Evolutionary conservation across 768 basidiomycete genomes (phyloP), one percentile per base, ranked within the genome.

Genomic region (Tremella yokohamensis): DNA sequence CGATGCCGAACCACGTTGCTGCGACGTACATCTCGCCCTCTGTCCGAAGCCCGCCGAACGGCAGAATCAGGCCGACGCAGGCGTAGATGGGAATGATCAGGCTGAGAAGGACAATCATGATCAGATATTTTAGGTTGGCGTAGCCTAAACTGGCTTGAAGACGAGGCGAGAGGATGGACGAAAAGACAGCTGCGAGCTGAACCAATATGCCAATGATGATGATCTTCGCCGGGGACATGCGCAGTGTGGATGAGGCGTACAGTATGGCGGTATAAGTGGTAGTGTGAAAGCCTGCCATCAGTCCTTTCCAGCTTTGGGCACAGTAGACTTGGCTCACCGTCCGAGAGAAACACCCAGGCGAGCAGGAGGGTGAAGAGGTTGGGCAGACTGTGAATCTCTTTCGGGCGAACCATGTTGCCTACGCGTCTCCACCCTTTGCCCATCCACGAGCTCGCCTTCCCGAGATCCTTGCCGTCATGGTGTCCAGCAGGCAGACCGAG

Each of bases 271-370:
- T 90, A 0, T 89, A 89, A 0, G 90, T 91, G 47, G 96, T 87
- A 0, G 93, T 96, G 2, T 92, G 89, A 77, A 93, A 92, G 1
- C 87, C 89, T 90, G 26, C 8, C 47, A 50, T 40, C 38, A 44
- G 42, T 11, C 29, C 11, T 34, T 11, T 34, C 29, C 29, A 34
- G 4, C 6, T 34, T 34, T 34, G 7, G 51, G 19, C 11, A 3
- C 37, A 8, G 38, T n/a, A 38, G 49, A 49, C 15, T 8, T 2
- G 26, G 76, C 83, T 44, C 52, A 88, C 90, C 89, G 68, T 98
- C 93, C 0, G 88, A 90, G 20, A 98, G 83, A 12, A 98, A 81
- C 74, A 96, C 93, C 92, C 93, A 97, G 0, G 94, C 90, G 4
- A 85, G 83, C 42, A 97, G 85, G 67, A 90, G 97, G 64, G 82